Evolutionary conservation across 1,284 basidiomycete species (phyloP).

Genomic region (Ganoderma lingzhi): DNA sequence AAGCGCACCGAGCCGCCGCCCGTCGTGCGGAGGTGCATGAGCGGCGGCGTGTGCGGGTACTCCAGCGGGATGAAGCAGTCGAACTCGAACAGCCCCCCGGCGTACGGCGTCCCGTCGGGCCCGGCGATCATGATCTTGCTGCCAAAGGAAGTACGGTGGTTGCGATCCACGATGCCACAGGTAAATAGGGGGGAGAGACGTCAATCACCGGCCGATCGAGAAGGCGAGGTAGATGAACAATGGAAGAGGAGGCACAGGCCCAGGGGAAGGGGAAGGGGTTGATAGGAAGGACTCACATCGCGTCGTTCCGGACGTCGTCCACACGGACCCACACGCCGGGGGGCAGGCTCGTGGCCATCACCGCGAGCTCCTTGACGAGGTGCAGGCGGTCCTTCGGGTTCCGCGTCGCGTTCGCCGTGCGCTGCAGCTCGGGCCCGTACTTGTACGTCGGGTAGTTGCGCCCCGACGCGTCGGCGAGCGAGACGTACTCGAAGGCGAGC

Average conservation of each 20-base stretch:
- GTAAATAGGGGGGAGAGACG: background rate
- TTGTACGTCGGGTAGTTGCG: constrained; percentile 45
- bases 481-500: constrained; percentile 55
- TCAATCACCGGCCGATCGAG: constrained; percentile 4
- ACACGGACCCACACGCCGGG: constrained; percentile 63
- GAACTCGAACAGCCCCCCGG: constrained; percentile 63
- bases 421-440: constrained; percentile 44
- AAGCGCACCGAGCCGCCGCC: constrained; percentile 59
- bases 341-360: constrained; percentile 60
- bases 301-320: constrained; percentile 64
- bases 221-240: constrained; percentile 1
- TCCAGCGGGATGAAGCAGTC: constrained; percentile 61
- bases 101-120: constrained; percentile 61
- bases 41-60: constrained; percentile 56
- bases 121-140: constrained; percentile 66
- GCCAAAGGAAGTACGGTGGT: constrained; percentile 8
- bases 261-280: background rate
- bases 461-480: constrained; percentile 38
- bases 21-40: constrained; percentile 58
- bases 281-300: constrained; percentile 46
- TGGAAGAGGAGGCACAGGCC: constrained; percentile 12
- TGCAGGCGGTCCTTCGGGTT: constrained; percentile 58
- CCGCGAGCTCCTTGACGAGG: constrained; percentile 61
- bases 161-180: background rate
- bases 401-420: constrained; percentile 50